Evolutionary conservation across 495 filamentous ascomycete species (phyloP).

Genomic region (Penicillium odoratum): DNA sequence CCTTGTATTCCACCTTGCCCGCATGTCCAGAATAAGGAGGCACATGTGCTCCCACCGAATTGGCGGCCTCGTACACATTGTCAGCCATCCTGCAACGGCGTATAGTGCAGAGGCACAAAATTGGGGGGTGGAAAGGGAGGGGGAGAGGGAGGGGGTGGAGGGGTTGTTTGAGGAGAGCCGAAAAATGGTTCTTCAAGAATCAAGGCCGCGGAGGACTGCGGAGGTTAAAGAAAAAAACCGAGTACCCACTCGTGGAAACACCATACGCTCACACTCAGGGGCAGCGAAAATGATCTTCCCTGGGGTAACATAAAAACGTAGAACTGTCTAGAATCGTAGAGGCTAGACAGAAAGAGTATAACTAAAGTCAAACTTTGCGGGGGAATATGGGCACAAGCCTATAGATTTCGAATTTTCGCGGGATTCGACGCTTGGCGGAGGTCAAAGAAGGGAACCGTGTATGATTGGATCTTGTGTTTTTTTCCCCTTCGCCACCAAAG

Average conservation of each 20-base stretch:
- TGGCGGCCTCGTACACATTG: slow-evolving; percentile 15
- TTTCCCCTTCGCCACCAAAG: neutral
- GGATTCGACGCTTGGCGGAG: slow-evolving; percentile 21
- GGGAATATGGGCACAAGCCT: slow-evolving; percentile 20
- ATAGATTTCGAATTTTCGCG: slow-evolving; percentile 21
- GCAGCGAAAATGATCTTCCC: slow-evolving; percentile 6
- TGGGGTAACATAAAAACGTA: neutral
- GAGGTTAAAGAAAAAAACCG: slow-evolving; percentile 19
- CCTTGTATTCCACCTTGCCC: neutral
- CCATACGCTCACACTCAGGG: slow-evolving; percentile 23
- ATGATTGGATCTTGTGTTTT: neutral
- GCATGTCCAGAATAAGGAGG: neutral
- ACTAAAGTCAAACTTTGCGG: slow-evolving; percentile 9
- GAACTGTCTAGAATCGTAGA: slow-evolving; percentile 4
- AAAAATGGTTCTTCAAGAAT: slow-evolving; percentile 2
- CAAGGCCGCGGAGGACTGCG: slow-evolving; percentile 16
- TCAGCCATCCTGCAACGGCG: slow-evolving; percentile 25
- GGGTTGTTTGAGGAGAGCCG: slow-evolving; percentile 6
- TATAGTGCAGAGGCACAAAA: slow-evolving; percentile 27
- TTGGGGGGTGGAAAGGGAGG: neutral
- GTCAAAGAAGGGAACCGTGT: neutral
- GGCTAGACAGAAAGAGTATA: slow-evolving; percentile 15
- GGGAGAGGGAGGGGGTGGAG: neutral
- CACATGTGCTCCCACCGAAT: neutral
- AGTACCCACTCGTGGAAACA: slow-evolving; percentile 27